Conservation (phyloP, 1,284 basidiomycete species). For the Marasmius oreades region DNA sequence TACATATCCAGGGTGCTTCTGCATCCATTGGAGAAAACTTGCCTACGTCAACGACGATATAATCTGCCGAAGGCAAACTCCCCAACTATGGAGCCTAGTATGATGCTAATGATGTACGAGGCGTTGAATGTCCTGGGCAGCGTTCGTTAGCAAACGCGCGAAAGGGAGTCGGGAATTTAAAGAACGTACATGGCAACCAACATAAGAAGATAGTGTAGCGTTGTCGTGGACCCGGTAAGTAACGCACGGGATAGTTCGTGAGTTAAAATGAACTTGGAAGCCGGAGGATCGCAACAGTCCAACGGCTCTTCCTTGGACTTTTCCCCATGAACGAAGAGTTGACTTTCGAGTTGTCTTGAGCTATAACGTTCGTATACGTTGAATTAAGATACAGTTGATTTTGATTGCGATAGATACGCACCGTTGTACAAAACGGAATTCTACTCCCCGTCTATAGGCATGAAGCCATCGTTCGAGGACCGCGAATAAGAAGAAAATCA, state of each 20-base stretch:
- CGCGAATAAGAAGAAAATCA: conserved; percentile 20
- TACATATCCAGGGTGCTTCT: no score
- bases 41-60: no score
- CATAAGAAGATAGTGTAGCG: conserved; percentile 22
- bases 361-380: neutral
- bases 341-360: neutral
- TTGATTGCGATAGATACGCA: conserved; percentile 2
- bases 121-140: conserved; percentile 22
- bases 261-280: conserved; percentile 18
- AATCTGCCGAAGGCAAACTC: conserved; percentile 21
- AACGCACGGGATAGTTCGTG: conserved; percentile 18
- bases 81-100: conserved; percentile 19
- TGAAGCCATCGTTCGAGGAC: conserved; percentile 19
- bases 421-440: conserved; percentile 7
- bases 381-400: neutral
- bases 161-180: neutral
- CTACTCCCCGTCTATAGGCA: conserved; percentile 12
- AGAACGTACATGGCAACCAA: conserved; percentile 22
- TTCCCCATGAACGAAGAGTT: neutral
- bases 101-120: conserved; percentile 20
- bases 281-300: neutral
- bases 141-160: neutral
- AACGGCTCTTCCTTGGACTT: neutral
- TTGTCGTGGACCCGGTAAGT: conserved; percentile 16
- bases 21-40: no score